A percentile compares a stretch with the other conserved stretches of the same genome.
Evolutionary conservation across 345 rosid species (phyloP).

Genomic region (Populus simonii): DNA sequence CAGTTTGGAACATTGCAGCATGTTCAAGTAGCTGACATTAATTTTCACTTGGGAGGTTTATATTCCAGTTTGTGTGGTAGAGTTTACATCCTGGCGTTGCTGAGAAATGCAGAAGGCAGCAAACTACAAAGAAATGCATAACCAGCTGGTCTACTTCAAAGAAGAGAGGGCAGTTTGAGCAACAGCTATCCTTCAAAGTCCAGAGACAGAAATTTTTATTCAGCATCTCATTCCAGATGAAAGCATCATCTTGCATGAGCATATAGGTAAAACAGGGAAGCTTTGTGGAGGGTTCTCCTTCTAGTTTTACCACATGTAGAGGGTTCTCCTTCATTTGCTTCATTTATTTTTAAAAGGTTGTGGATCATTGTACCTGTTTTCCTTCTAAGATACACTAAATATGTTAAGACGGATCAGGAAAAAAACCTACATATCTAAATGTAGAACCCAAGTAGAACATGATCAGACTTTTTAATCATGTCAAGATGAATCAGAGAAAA

Average conservation of each 20-base stretch:
- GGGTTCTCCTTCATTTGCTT: not conserved
- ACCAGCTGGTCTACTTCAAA: not conserved
- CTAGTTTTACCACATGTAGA: not conserved
- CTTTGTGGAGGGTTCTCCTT: not conserved
- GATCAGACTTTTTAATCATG: not conserved
- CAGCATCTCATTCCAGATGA: not conserved
- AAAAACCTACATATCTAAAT: not conserved
- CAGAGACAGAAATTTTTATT: not conserved
- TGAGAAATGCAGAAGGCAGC: not conserved
- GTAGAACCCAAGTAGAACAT: not conserved
- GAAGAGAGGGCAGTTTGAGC: not conserved
- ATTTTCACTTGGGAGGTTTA: not conserved
- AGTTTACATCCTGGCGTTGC: not conserved
- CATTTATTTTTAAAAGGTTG: not conserved
- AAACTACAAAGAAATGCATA: not conserved
- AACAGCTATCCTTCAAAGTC: not conserved
- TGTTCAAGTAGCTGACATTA: not conserved
- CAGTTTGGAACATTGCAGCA: no score
- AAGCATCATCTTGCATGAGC: not conserved
- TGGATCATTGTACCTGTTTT: not conserved
- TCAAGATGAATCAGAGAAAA: not conserved
- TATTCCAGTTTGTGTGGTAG: not conserved
- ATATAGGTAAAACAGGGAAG: not conserved
- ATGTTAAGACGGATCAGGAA: not conserved
- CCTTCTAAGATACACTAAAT: not conserved